Base-by-base conservation (phyloP, 495 filamentous ascomycete genomes). In the Chaetomium tenue region DNA sequence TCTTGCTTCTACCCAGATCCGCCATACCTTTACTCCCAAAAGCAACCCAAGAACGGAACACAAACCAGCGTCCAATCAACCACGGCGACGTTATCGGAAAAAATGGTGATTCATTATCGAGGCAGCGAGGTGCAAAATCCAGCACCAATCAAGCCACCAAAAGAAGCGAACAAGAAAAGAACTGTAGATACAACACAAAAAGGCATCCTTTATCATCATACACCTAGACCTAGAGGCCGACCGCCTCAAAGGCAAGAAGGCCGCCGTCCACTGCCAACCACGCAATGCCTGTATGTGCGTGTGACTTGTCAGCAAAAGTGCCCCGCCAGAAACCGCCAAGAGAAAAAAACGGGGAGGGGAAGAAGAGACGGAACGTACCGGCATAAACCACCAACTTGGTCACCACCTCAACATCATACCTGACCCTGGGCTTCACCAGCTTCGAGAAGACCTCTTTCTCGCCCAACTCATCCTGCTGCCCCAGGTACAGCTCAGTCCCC, bases 381-480 rank as follows among this genome's bases (percentile, higher is more conserved):
- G 88, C 82, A 82, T 98, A 98, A 47, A 98, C 92, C 70, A 98
- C 89, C 58, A 98, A 79, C 77, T 97, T 98, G 20, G 94, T 98
- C 48, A 98, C 86, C 23, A 98, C 93, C 73, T 98, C 94, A 11
- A 97, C 93, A 78, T 98, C 94, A 72, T 98, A 98, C 66, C 92
- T 83, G 33, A 97, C 92, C 59, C 94, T 86, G 22, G 94, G 92
- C 75, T 87, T 92, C 61, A 92, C 87, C 58, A 98, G 83, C 72
- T 83, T 86, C 20, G 86, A 87, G 73, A 97, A 97, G 69, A 98
- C 86, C 70, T 96, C 90, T 66, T 83, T 86, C 70, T 95, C 90
- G 70, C 75, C 83, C 51, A 83, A 66, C 76, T 84, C 81, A 66
- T 83, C 80, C 58, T 77, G 73, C 63, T 74, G 68, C 9, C 71